These are phyloP conservation scores for Fagopyrum esculentum DNA, from an alignment of 148 eudicot genomes.

Conservation along the genomic window DNA sequence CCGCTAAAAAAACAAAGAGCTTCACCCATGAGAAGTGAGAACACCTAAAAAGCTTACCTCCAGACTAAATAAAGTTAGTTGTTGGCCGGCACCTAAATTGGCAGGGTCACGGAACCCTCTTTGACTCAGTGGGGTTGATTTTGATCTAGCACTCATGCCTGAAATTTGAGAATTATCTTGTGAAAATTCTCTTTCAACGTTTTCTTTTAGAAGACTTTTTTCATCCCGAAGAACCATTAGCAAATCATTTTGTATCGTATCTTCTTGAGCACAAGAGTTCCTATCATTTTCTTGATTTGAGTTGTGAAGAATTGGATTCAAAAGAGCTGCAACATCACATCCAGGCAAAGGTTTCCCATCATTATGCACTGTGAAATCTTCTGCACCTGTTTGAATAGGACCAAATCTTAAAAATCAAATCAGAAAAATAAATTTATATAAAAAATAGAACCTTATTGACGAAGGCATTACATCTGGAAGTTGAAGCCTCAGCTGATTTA, in stretches of 20 bases:
- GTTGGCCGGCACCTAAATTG: slow-evolving; percentile 84
- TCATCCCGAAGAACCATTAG: slow-evolving; percentile 18
- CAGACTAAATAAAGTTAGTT: slow-evolving; percentile 75
- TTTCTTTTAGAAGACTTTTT: slow-evolving; percentile 17
- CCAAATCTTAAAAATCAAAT: not conserved
- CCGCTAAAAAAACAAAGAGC: not conserved
- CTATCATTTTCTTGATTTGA: slow-evolving; percentile 21
- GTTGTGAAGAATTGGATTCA: slow-evolving; percentile 18
- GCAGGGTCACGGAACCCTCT: slow-evolving; percentile 94
- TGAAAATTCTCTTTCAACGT: slow-evolving; percentile 27
- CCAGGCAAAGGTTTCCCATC: slow-evolving; percentile 20
- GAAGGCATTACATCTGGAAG: not conserved
- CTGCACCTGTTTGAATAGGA: slow-evolving; percentile 11
- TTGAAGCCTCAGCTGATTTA: not conserved
- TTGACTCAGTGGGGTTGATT: slow-evolving; percentile 87
- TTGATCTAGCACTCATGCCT: slow-evolving; percentile 63
- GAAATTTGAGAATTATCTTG: slow-evolving; percentile 82
- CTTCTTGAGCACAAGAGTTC: slow-evolving; percentile 17
- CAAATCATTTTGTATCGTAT: slow-evolving; percentile 13
- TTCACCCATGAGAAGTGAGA: not conserved
- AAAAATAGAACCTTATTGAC: not conserved
- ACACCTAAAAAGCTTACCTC: slow-evolving; percentile 40
- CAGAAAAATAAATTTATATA: not conserved
- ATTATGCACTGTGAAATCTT: slow-evolving; percentile 26
- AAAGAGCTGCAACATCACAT: slow-evolving; percentile 17